These are phyloP conservation scores for Aureobasidium melanogenum DNA, from an alignment of 2,329 filamentous ascomycete species.

Conservation along the genomic window DNA sequence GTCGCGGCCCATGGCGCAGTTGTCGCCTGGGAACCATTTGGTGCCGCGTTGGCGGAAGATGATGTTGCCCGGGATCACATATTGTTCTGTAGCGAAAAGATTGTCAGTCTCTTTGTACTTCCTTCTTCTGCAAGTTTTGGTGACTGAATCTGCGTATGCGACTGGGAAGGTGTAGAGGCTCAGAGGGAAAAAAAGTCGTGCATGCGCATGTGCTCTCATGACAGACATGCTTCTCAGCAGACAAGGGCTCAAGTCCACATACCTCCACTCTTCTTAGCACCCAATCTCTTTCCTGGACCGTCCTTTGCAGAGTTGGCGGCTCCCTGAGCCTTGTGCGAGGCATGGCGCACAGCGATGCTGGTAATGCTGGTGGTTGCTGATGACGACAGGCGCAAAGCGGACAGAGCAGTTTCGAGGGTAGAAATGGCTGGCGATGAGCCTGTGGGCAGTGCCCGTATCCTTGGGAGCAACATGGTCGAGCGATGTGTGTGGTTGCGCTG, in stretches of 20 bases:
- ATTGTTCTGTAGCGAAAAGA: constrained; percentile 57
- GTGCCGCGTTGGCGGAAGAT: constrained; percentile 96
- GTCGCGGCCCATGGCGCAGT: constrained; percentile 88
- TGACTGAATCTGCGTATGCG: background rate
- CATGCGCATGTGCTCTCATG: background rate
- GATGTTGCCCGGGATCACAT: constrained; percentile 92
- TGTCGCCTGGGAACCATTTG: constrained; percentile 90
- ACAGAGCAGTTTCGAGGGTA: constrained; percentile 22
- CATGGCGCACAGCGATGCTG: constrained; percentile 40
- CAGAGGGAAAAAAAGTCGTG: background rate
- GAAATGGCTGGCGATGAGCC: constrained; percentile 8
- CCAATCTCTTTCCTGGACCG: constrained; percentile 74
- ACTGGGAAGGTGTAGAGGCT: background rate
- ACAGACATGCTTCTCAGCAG: background rate
- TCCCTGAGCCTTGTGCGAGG: constrained; percentile 57
- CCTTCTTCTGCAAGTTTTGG: background rate
- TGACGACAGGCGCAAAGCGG: constrained; percentile 22
- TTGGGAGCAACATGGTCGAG: constrained; percentile 13
- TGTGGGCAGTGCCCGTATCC: constrained; percentile 8
- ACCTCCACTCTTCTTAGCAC: constrained; percentile 89
- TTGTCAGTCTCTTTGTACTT: background rate
- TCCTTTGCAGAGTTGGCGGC: constrained; percentile 62
- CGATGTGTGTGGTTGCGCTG: background rate
- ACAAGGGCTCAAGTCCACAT: constrained; percentile 24
- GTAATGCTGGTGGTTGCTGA: constrained; percentile 13